Percentiles rank a stretch among this genome's conserved stretches.
These are phyloP conservation scores for Yamadazyma triangularis DNA, from an alignment of 1,139 yeast species.

Conservation along the genomic window DNA sequence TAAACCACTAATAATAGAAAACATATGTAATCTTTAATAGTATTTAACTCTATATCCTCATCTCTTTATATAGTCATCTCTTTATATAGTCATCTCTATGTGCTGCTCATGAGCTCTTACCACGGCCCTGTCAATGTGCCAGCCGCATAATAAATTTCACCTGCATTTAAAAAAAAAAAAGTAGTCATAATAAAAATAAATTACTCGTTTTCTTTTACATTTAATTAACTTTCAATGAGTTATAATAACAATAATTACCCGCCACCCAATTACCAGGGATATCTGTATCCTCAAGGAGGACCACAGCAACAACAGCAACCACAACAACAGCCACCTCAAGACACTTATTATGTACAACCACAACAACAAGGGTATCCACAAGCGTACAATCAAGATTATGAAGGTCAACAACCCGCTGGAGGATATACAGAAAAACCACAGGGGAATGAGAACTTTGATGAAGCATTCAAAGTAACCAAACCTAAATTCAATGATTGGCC, in stretches of 20 bases:
- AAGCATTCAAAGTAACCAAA: conserved; percentile 61
- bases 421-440: conserved; percentile 25
- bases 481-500: conserved; percentile 73
- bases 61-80: too few species aligned
- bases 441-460: conserved; percentile 46
- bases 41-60: too few species aligned
- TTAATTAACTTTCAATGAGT: conserved; percentile 7
- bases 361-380: conserved; percentile 3
- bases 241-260: conserved; percentile 8
- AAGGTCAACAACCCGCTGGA: conserved; percentile 15
- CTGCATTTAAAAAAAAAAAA: too few species aligned
- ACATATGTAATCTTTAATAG: too few species aligned
- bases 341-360: conserved; percentile 2
- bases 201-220: too few species aligned
- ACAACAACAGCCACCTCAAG: conserved; percentile 4
- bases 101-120: too few species aligned
- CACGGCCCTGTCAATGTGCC: too few species aligned
- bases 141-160: too few species aligned
- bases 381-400: conserved; percentile 19
- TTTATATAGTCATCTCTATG: too few species aligned
- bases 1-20: too few species aligned
- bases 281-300: conserved; percentile 3
- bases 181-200: too few species aligned
- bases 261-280: conserved; percentile 7
- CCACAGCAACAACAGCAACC: too few species aligned